A percentile compares a stretch with the other conserved stretches of the same genome.
Conservation (phyloP, 2,329 filamentous ascomycete species). For the Metarhizium humberi region DNA sequence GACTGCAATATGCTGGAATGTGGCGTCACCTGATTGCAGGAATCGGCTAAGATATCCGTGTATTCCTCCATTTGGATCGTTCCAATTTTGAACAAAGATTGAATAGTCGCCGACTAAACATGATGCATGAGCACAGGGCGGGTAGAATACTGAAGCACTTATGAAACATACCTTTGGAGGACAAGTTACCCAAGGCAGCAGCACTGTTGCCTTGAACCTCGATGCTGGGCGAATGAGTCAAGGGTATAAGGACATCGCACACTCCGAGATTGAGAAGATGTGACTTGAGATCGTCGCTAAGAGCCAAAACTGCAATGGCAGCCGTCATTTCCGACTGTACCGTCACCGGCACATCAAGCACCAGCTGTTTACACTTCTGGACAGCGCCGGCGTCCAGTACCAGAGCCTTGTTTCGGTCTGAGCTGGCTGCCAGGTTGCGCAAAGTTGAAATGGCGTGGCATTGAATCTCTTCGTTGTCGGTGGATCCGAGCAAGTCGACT, state of each 20-base stretch:
- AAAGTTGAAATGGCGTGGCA: conserved; percentile 97
- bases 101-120: conserved; percentile 82
- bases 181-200: conserved; percentile 88
- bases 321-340: conserved; percentile 99
- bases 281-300: conserved; percentile 92
- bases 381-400: conserved; percentile 94
- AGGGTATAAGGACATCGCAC: conserved; percentile 89
- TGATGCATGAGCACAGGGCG: conserved; percentile 1
- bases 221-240: conserved; percentile 91
- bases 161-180: conserved; percentile 71
- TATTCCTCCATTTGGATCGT: conserved; percentile 83
- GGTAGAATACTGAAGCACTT: not conserved
- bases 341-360: conserved; percentile 83
- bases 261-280: conserved; percentile 86
- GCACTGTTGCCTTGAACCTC: conserved; percentile 98
- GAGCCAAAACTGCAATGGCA: conserved; percentile 90
- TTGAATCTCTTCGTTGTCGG: conserved; percentile 97
- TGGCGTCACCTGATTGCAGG: conserved; percentile 86
- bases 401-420: conserved; percentile 95
- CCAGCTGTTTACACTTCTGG: conserved; percentile 96
- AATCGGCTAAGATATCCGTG: conserved; percentile 92
- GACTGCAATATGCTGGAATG: conserved; percentile 98
- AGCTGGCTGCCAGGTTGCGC: conserved; percentile 90
- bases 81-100: conserved; percentile 93
- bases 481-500: conserved; percentile 87